These are phyloP conservation scores for Tripterygium wilfordii DNA, from an alignment of 177 flowering plant genomes.

Conservation along the genomic window DNA sequence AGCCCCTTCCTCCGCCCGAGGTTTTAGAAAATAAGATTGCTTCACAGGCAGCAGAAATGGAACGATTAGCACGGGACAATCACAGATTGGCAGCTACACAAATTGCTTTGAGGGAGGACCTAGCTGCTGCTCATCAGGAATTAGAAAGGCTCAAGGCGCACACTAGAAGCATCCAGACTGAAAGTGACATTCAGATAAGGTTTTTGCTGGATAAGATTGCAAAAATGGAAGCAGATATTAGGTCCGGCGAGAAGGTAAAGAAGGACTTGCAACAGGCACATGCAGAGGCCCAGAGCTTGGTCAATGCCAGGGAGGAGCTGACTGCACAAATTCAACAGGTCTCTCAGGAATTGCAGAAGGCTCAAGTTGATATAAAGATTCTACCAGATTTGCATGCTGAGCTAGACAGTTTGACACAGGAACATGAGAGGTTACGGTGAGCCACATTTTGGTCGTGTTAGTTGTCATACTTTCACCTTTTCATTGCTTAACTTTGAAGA, in stretches of 20 bases:
- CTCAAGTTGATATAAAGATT: constrained; percentile 33
- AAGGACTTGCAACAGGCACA: constrained; percentile 64
- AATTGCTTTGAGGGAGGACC: constrained; percentile 51
- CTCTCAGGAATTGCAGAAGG: constrained; percentile 50
- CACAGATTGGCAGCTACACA: constrained; percentile 53
- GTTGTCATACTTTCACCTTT: no score
- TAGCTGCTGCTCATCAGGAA: constrained; percentile 50
- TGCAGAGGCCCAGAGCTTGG: constrained; percentile 58
- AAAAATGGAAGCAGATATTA: constrained; percentile 58
- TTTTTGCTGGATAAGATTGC: constrained; percentile 61
- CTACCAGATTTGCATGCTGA: constrained; percentile 57
- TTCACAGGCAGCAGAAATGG: constrained; percentile 62
- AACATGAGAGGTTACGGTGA: constrained; percentile 71
- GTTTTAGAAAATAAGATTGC: constrained; percentile 46
- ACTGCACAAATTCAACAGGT: constrained; percentile 37
- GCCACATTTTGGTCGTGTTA: no score
- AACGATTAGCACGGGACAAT: constrained; percentile 59
- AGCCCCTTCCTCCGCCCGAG: constrained; percentile 29
- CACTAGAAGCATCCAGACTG: constrained; percentile 63
- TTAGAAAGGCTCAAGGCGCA: constrained; percentile 48
- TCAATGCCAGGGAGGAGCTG: constrained; percentile 46
- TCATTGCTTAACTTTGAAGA: no score
- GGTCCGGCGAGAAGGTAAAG: constrained; percentile 53
- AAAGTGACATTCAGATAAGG: constrained; percentile 77
- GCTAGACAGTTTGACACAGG: constrained; percentile 56